Percentiles rank a stretch among this genome's conserved stretches.
phyloP scores from a whole-genome alignment of 2,329 filamentous ascomycete species.

The Thelonectria discophora region DNA sequence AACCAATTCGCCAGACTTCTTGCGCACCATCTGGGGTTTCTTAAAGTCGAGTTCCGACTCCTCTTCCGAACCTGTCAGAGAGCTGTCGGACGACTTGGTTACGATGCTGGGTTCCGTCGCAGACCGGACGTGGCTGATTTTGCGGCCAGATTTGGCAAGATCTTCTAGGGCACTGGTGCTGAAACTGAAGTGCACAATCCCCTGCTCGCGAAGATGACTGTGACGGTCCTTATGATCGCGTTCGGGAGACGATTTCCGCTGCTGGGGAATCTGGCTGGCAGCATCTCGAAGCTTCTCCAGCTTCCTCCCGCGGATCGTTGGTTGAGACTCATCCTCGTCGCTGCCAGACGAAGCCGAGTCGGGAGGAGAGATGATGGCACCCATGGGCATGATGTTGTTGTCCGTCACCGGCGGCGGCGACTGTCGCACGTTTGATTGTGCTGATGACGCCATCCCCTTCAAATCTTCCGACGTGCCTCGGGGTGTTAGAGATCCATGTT shows the following conservation, averaged over 20 bases:
- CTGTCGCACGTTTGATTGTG: conserved; percentile 75
- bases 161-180: conserved; percentile 57
- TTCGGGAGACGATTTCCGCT: conserved; percentile 58
- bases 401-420: conserved; percentile 85
- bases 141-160: conserved; percentile 52
- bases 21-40: conserved; percentile 93
- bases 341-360: conserved; percentile 84
- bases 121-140: conserved; percentile 61
- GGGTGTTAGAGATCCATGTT: conserved; percentile 54
- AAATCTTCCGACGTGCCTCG: conserved; percentile 61
- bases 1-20: conserved; percentile 97
- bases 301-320: conserved; percentile 56
- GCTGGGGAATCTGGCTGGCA: conserved; percentile 76
- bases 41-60: conserved; percentile 68
- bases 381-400: conserved; percentile 76
- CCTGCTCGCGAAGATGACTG: conserved; percentile 58
- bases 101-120: conserved; percentile 63
- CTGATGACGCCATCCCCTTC: conserved; percentile 59
- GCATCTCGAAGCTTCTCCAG: conserved; percentile 73
- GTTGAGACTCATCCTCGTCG: conserved; percentile 81
- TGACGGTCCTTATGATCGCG: conserved; percentile 46
- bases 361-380: conserved; percentile 89
- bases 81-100: conserved; percentile 58
- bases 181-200: conserved; percentile 55
- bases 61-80: conserved; percentile 65